These are phyloP conservation scores for Plenodomus biglobosus DNA, from an alignment of 2,329 filamentous ascomycete genomes.

Conservation along the genomic window DNA sequence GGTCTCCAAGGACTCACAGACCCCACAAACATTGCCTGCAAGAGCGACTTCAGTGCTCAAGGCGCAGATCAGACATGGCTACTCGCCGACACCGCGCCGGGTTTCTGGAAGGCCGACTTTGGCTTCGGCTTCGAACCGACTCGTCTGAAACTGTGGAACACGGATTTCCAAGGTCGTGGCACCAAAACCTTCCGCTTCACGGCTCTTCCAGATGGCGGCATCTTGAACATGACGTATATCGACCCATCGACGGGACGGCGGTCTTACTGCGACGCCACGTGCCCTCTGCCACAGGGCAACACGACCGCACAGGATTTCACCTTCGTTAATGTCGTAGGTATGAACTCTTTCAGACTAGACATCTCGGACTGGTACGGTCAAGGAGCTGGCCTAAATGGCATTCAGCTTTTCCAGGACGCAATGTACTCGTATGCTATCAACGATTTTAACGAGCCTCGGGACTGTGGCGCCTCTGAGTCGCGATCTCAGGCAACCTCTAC, in stretches of 20 bases:
- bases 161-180: conserved; percentile 77
- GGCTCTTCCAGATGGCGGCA: conserved; percentile 81
- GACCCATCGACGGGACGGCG: conserved; percentile 69
- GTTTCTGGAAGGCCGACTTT: conserved; percentile 82
- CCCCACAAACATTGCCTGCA: conserved; percentile 81
- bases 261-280: conserved; percentile 74
- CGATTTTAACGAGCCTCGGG: conserved; percentile 85
- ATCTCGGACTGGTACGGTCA: conserved; percentile 84
- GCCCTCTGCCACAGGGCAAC: conserved; percentile 74
- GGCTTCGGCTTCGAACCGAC: conserved; percentile 83
- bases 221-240: conserved; percentile 93
- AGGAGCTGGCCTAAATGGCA: conserved; percentile 81
- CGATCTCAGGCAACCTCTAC: conserved; percentile 61
- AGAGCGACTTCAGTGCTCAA: conserved; percentile 62
- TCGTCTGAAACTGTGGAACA: conserved; percentile 86
- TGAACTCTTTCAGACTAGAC: conserved; percentile 83
- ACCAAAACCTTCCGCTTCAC: conserved; percentile 88
- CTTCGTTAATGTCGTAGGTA: conserved; percentile 89
- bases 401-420: conserved; percentile 84
- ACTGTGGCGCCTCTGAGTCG: conserved; percentile 66
- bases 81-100: conserved; percentile 70
- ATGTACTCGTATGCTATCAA: conserved; percentile 84
- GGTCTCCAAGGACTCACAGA: conserved; percentile 67
- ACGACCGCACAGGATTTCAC: conserved; percentile 81
- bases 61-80: conserved; percentile 81